Evolutionary conservation across 208 protist genomes (phyloP), one percentile per base, ranked within the genome.

Genomic region (Angomonas ambiguus): DNA sequence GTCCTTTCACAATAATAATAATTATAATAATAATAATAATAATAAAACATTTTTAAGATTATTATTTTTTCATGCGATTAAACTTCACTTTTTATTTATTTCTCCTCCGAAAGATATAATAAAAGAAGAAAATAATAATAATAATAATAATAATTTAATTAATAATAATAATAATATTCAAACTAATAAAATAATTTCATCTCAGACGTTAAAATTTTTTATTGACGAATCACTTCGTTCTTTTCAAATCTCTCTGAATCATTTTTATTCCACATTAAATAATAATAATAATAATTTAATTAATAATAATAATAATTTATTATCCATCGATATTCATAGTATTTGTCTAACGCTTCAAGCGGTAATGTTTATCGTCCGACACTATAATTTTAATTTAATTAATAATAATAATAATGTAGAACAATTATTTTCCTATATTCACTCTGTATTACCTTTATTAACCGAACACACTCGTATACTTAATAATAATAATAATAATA

Each of bases 11-110:
- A 45, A 16, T 45, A 16, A 45, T n/a, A 45, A 45, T 45, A 45
- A n/a, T n/a, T n/a, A 45, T 45, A 45, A 45, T 45, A 45, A 45
- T 45, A 45, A 45, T 45, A 45, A 45, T 45, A 45, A 45, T 45
- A n/a, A 45, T 45, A 45, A 45, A 45, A 45, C 38, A 45, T 45
- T 45, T 45, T 16, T 8, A 45, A 8, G 38, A 45, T 45, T 45
- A 16, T 45, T 45, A 45, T 45, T 45, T 45, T 45, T 45, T 45
- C 38, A 45, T 45, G 8, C 38, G 38, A 45, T 45, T 45, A 16
- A 45, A 45, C 16, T 45, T n/a, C 38, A 45, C 16, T 45, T 45
- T 45, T 45, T n/a, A n/a, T 16, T n/a, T 45, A n/a, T 45, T 45
- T n/a, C n/a, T n/a, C n/a, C n/a, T n/a, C n/a, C n/a, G n/a, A n/a